Evolutionary conservation across 768 basidiomycete genomes (phyloP).

Genomic region (Neoboletus subvelutipes): DNA sequence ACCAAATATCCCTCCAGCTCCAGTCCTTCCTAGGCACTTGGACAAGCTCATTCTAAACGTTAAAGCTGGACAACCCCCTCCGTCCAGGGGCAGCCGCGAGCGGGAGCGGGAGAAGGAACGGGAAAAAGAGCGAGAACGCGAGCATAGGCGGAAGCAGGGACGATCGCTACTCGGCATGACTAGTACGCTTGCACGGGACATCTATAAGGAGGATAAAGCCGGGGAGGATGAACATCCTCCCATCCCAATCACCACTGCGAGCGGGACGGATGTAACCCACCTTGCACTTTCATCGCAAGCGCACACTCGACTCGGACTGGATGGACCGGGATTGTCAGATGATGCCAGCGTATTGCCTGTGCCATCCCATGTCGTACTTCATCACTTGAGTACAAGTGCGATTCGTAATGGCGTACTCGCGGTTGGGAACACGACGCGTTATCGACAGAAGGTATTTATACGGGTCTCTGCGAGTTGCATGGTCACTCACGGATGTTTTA

Average conservation of each 20-base stretch:
- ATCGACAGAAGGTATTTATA: constrained; percentile 76
- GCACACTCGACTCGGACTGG: constrained; percentile 36
- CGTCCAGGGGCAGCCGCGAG: constrained; percentile 30
- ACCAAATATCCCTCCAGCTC: constrained; percentile 85
- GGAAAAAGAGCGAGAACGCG: constrained; percentile 34
- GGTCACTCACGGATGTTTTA: constrained; percentile 33
- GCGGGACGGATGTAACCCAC: constrained; percentile 39
- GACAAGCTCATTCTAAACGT: constrained; percentile 91
- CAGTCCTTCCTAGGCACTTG: constrained; percentile 83
- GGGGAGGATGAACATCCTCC: constrained; percentile 22
- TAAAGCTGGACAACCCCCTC: constrained; percentile 35
- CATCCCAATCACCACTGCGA: constrained; percentile 39
- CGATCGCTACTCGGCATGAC: constrained; percentile 37
- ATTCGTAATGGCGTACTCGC: constrained; percentile 92
- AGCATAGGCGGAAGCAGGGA: constrained; percentile 32
- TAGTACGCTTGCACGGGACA: constrained; percentile 32
- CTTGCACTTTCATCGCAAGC: constrained; percentile 22
- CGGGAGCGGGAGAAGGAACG: constrained; percentile 37
- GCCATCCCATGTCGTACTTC: constrained; percentile 90
- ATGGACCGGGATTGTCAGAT: constrained; percentile 58
- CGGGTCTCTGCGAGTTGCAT: constrained; percentile 1
- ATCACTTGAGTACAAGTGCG: constrained; percentile 93
- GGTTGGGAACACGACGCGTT: constrained; percentile 88
- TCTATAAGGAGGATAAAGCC: constrained; percentile 23
- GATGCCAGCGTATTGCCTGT: constrained; percentile 91